Percentiles rank a stretch among this genome's conserved stretches.
These are phyloP conservation scores for Crithidia fasciculata DNA, from an alignment of 208 protist genomes.

Conservation along the genomic window DNA sequence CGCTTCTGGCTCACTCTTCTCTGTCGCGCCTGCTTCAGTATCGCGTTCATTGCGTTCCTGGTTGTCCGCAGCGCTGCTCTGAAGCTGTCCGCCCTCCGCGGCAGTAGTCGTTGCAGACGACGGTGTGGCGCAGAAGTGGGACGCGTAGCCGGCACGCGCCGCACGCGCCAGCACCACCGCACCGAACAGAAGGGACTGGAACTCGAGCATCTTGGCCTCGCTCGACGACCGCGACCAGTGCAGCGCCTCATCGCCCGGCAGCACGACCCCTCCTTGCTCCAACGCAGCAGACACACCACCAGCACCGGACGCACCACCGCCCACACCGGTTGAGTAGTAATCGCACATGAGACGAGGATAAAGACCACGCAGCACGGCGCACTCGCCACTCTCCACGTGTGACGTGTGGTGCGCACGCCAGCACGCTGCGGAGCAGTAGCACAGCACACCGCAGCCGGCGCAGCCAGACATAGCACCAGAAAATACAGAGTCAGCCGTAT, in stretches of 20 bases:
- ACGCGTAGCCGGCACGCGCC: slow-evolving; percentile 6
- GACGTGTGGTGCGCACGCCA: slow-evolving; percentile 37
- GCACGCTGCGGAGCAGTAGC: slow-evolving; percentile 64
- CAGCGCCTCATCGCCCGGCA: slow-evolving; percentile 45
- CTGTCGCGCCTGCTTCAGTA: too few relatives aligned
- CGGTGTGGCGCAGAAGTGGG: background rate
- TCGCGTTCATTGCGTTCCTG: too few relatives aligned
- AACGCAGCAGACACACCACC: slow-evolving; percentile 12
- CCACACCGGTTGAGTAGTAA: slow-evolving; percentile 34
- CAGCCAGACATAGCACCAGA: slow-evolving; percentile 46
- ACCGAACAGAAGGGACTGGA: slow-evolving; percentile 48
- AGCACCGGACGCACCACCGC: background rate
- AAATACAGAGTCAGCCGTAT: background rate
- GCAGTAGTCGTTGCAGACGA: background rate
- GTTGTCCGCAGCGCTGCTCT: too few relatives aligned
- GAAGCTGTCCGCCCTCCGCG: too few relatives aligned
- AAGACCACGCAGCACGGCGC: slow-evolving; percentile 49
- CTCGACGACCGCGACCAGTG: slow-evolving; percentile 53
- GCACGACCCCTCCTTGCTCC: slow-evolving; percentile 3
- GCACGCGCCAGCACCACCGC: slow-evolving; percentile 34
- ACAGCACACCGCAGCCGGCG: slow-evolving; percentile 57
- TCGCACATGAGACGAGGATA: slow-evolving; percentile 65
- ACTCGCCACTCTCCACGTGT: slow-evolving; percentile 56
- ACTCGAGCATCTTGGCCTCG: slow-evolving; percentile 56
- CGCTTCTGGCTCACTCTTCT: background rate